A percentile compares a stretch with the other conserved stretches of the same genome.
phyloP scores from a whole-genome alignment of 2,329 filamentous ascomycete species.

The Elsinoe necatrix region DNA sequence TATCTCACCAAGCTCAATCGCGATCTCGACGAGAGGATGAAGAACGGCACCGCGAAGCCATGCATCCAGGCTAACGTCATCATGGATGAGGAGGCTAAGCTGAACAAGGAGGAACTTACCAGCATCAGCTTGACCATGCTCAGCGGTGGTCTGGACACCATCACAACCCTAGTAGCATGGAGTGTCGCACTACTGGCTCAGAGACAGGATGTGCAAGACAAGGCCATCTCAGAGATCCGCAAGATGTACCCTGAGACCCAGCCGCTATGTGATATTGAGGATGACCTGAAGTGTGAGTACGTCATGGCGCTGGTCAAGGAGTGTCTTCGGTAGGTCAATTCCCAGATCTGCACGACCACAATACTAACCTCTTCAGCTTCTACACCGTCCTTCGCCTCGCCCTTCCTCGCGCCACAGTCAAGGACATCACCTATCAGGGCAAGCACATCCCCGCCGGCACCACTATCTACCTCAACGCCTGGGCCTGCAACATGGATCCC shows the following conservation, averaged over 20 bases:
- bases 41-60: slow-evolving; percentile 51
- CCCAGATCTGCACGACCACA: background rate
- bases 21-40: slow-evolving; percentile 53
- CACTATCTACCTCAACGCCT: slow-evolving; percentile 57
- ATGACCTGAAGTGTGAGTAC: slow-evolving; percentile 57
- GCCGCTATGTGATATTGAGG: slow-evolving; percentile 51
- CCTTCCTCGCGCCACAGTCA: slow-evolving; percentile 53
- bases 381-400: slow-evolving; percentile 56
- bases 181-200: slow-evolving; percentile 53
- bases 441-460: slow-evolving; percentile 53
- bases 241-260: slow-evolving; percentile 45
- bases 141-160: slow-evolving; percentile 57
- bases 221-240: slow-evolving; percentile 49
- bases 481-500: slow-evolving; percentile 59
- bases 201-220: slow-evolving; percentile 54
- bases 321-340: slow-evolving; percentile 42
- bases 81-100: slow-evolving; percentile 52
- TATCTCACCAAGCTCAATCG: slow-evolving; percentile 52
- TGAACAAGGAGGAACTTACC: slow-evolving; percentile 55
- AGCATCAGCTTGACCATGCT: slow-evolving; percentile 62
- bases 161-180: slow-evolving; percentile 59
- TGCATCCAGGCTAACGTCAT: slow-evolving; percentile 63
- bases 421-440: slow-evolving; percentile 51
- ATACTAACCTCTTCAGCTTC: slow-evolving; percentile 33
- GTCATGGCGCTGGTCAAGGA: slow-evolving; percentile 56